Evolutionary conservation across 257 asterid genomes (phyloP).

Genomic region (Catharanthus roseus): DNA sequence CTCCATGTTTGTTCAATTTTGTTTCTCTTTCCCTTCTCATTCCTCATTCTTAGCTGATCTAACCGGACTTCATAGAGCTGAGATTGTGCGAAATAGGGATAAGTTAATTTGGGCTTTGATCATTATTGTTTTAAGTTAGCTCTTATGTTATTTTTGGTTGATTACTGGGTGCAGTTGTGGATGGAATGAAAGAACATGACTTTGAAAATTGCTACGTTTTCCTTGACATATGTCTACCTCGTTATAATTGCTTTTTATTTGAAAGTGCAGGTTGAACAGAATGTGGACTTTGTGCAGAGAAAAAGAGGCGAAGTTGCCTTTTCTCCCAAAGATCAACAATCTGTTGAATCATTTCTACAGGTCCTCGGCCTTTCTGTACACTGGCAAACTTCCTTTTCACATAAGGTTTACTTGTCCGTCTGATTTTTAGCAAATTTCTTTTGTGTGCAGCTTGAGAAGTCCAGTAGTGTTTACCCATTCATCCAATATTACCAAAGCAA

Average conservation of each 20-base stretch:
- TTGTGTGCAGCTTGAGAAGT: constrained; percentile 61
- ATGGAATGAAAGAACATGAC: background rate
- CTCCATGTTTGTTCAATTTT: background rate
- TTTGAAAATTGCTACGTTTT: background rate
- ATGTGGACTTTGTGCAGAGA: constrained; percentile 71
- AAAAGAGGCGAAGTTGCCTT: constrained; percentile 80
- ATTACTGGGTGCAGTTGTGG: background rate
- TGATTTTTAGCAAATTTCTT: constrained; percentile 15
- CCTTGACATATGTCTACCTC: background rate
- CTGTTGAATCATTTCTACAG: constrained; percentile 85
- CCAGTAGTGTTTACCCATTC: constrained; percentile 58
- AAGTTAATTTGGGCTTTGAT: background rate
- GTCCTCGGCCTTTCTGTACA: constrained; percentile 29
- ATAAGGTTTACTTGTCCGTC: constrained; percentile 9
- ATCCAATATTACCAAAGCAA: constrained; percentile 70
- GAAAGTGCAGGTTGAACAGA: constrained; percentile 67
- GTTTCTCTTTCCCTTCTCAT: background rate
- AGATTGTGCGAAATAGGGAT: background rate
- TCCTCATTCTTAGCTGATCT: background rate
- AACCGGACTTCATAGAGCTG: background rate
- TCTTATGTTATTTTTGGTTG: background rate
- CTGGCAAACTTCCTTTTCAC: constrained; percentile 8
- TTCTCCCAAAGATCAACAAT: constrained; percentile 83
- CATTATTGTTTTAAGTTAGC: background rate
- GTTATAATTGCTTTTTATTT: constrained; percentile 10